Evolutionary conservation across 2,329 filamentous ascomycete species (phyloP), one percentile per base, ranked within the genome.

Genomic region (Phialophora macrospora): DNA sequence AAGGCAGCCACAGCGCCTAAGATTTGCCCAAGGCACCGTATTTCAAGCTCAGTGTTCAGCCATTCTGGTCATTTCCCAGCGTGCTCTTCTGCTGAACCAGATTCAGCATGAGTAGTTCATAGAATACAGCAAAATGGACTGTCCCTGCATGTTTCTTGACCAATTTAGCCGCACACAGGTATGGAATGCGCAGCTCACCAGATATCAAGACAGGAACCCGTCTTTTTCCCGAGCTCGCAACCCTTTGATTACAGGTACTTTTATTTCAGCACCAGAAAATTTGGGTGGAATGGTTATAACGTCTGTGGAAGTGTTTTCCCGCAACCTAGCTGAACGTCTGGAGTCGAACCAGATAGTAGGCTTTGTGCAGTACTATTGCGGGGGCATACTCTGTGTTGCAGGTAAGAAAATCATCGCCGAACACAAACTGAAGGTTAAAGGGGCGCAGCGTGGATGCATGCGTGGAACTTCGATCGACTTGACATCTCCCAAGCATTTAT

Each of bases 191-290:
- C 34, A 81, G 81, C 41, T 78, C 74, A 0, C 85, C 85, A 0
- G 86, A 83, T 68, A 87, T 87, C 84, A 87, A 73, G 81, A 87
- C 70, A 75, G 75, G 34, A 86, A 88, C 72, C 76, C 86, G 5
- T 85, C 84, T 1, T 86, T 72, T 87, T 84, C 77, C 24, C 24
- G n/a, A 83, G 79, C 1, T 85, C 85, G 0, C 82, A 87, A 64
- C 84, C 30, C 85, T 0, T 71, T 85, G 75, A 86, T 88, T 66
- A 85, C 77, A 0, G 83, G 77, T 24, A 24, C 17, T 87, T 77
- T 88, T 88, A 78, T 85, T 85, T 73, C 84, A 84, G 0, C 85
- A 88, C 73, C 85, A 87, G 72, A 72, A 87, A 3, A 82, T 87
- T 73, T 84, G 87, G 73, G 72, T 87, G 2, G 80, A 77, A 2